Conservation (phyloP, 2,329 filamentous ascomycete genomes). For the Shiraia bambusicola region DNA sequence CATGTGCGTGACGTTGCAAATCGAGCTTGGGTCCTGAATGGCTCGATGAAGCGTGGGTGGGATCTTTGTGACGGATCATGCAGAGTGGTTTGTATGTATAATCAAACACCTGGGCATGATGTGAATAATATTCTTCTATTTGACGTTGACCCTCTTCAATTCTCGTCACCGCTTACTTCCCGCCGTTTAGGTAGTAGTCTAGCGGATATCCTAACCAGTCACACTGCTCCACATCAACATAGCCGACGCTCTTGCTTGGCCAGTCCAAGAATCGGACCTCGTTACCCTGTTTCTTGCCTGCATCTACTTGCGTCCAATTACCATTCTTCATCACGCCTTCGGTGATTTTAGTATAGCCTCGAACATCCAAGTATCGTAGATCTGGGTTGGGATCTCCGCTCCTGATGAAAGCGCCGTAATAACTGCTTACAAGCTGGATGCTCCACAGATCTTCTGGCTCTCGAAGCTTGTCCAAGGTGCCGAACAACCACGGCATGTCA, state of each 20-base stretch:
- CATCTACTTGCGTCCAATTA: slow-evolving; percentile 37
- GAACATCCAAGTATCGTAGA: slow-evolving; percentile 46
- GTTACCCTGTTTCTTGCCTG: slow-evolving; percentile 31
- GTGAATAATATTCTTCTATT: too few relatives aligned
- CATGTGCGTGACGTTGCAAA: too few relatives aligned
- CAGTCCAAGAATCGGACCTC: slow-evolving; percentile 51
- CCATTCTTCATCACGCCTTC: slow-evolving; percentile 46
- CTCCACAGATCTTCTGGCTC: slow-evolving; percentile 54
- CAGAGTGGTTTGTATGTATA: too few relatives aligned
- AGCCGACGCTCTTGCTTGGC: slow-evolving; percentile 47
- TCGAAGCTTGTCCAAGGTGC: slow-evolving; percentile 52
- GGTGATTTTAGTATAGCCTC: slow-evolving; percentile 50
- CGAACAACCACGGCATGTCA: slow-evolving; percentile 56
- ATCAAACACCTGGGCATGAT: too few relatives aligned
- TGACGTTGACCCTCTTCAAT: too few relatives aligned
- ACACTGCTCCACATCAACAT: slow-evolving; percentile 56
- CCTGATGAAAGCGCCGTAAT: slow-evolving; percentile 56
- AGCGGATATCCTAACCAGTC: slow-evolving; percentile 38
- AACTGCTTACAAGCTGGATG: slow-evolving; percentile 49
- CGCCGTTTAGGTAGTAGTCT: slow-evolving; percentile 38
- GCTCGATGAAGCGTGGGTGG: too few relatives aligned
- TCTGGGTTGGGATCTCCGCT: slow-evolving; percentile 56
- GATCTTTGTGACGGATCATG: too few relatives aligned
- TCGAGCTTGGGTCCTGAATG: too few relatives aligned
- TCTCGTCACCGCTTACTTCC: slow-evolving; percentile 7